These are phyloP conservation scores for Elsinoe fawcettii DNA, from an alignment of 2,329 filamentous ascomycete genomes.

Conservation along the genomic window DNA sequence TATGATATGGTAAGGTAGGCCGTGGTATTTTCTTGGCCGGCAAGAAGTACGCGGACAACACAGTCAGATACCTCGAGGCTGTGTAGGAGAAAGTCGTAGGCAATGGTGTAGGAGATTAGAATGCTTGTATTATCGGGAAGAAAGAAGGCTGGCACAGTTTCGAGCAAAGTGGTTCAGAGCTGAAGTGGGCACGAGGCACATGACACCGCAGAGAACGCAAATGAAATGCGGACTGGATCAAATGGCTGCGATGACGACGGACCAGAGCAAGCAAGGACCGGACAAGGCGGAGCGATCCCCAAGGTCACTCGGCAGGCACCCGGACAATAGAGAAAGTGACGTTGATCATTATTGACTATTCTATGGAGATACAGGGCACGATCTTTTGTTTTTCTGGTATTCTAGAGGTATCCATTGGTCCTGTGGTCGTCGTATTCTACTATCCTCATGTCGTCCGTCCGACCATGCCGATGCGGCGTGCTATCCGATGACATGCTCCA, in stretches of 20 bases:
- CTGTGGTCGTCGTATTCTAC: background rate
- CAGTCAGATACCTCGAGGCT: conserved; percentile 2
- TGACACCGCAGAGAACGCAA: background rate
- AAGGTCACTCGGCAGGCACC: background rate
- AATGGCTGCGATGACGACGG: conserved; percentile 10
- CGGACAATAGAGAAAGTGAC: background rate
- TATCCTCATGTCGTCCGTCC: conserved; percentile 2
- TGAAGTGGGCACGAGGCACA: conserved; percentile 11
- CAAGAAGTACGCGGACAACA: conserved; percentile 5
- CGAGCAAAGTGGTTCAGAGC: background rate
- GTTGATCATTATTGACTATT: background rate
- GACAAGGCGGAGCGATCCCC: background rate
- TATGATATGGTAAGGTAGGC: background rate
- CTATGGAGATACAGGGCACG: background rate
- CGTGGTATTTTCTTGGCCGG: conserved; percentile 5
- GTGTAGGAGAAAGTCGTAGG: background rate
- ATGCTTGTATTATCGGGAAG: background rate
- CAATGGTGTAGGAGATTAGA: background rate
- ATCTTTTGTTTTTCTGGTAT: background rate
- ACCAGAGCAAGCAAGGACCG: background rate
- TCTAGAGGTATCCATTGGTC: background rate
- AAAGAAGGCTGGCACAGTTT: background rate
- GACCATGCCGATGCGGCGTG: background rate
- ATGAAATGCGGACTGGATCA: background rate
- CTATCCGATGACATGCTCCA: background rate